A percentile compares a stretch with the other conserved stretches of the same genome.
These are phyloP conservation scores for Tylopilus sp. DNA, from an alignment of 768 basidiomycete species.

Conservation along the genomic window DNA sequence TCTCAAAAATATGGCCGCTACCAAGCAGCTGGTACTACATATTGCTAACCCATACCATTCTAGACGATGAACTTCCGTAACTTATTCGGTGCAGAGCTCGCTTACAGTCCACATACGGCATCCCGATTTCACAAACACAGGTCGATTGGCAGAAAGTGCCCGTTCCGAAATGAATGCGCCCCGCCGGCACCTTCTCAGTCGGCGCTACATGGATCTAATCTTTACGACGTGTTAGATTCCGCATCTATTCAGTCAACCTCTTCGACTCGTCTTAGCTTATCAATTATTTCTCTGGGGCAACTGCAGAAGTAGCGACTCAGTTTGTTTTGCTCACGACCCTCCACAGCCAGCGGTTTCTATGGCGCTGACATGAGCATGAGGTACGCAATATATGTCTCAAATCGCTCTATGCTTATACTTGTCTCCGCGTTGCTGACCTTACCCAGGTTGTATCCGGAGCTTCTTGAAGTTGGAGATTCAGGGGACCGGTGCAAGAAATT, in stretches of 20 bases:
- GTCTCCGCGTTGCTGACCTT: too few relatives aligned
- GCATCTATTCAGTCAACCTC: neutral
- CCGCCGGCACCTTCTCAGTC: neutral
- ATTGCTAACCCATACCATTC: neutral
- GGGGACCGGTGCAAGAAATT: too few relatives aligned
- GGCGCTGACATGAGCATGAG: too few relatives aligned
- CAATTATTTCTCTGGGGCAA: too few relatives aligned
- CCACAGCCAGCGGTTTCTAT: too few relatives aligned
- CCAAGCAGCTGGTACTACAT: neutral
- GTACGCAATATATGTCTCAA: too few relatives aligned
- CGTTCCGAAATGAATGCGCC: constrained; percentile 16
- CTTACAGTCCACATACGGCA: neutral
- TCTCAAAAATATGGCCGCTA: neutral
- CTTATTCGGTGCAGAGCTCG: neutral
- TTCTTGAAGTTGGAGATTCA: too few relatives aligned
- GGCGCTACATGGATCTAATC: neutral
- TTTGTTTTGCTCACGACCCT: too few relatives aligned
- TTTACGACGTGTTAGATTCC: neutral
- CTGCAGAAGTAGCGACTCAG: too few relatives aligned
- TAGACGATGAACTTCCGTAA: neutral
- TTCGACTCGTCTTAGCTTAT: too few relatives aligned
- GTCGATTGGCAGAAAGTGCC: constrained; percentile 2
- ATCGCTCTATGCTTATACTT: too few relatives aligned
- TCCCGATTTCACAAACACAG: neutral
- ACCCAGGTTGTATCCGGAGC: too few relatives aligned